Base-by-base conservation (phyloP, 2,329 filamentous ascomycete species). In the Botrytis squamosa region DNA sequence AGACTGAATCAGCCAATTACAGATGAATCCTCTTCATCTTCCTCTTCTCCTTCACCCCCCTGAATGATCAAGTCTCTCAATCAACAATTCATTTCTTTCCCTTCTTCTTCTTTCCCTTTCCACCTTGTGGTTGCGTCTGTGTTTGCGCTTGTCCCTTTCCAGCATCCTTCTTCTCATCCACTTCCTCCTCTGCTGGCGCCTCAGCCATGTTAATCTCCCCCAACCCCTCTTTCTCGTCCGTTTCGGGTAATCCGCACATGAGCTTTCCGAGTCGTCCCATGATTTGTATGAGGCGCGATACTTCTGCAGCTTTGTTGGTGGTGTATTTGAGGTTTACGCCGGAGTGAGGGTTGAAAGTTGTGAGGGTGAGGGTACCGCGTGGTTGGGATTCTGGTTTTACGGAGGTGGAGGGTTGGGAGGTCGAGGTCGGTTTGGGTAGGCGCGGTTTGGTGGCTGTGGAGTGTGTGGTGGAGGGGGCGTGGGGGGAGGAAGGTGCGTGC, bases 281-380 rank as follows among this genome's bases (percentile, higher is more conserved):
- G 62, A 91, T 80, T 70, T 90, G 89, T 73, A 99, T 89, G 79
- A 99, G 84, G 42, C 96, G 87, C 38, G 92, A 91, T 16, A 99
- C 94, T 84, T 98, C 95, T 33, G 93, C 93, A 33, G 92, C 93
- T 84, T 97, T 97, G 81, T 91, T 92, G 52, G 96, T 99, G 81
- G 89, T 88, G 86, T 98, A 98, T 84, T 98, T 97, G 76, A 99
- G 87, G 75, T 91, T 91, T 74, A 91, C 91, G 80, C 96, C 96
- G 72, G 91, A 92, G 60, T 85, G 85, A 0, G 96, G 92, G 82
- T 98, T 93, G 84, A 91, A 98, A 7, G 96, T 96, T 85, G 97
- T 98, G 75, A 99, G 85, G 6, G 90, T 91, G 70, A 99, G 90
- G 72, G 87, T 89, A 77, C 92, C 94, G 77, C 88, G 87, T 7